Evolutionary conservation across 495 filamentous ascomycete genomes (phyloP).

Genomic region (Talaromyces ruber): DNA sequence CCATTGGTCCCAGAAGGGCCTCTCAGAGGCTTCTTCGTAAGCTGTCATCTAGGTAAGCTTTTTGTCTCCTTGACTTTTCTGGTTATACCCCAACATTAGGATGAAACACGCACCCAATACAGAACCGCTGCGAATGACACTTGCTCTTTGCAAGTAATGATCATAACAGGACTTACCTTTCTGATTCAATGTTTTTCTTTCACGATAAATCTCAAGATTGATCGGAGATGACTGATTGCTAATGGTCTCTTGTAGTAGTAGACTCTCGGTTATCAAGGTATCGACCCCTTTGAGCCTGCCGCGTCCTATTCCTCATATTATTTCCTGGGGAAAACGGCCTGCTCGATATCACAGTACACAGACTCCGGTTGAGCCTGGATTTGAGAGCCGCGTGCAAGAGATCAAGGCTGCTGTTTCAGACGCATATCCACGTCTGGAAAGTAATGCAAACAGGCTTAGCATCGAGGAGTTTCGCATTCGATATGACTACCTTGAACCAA

Average conservation of each 20-base stretch:
- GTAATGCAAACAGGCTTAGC: slow-evolving; percentile 22
- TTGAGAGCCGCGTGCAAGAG: slow-evolving; percentile 42
- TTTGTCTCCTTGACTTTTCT: slow-evolving; percentile 7
- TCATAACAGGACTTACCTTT: slow-evolving; percentile 22
- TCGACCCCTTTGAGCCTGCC: background rate
- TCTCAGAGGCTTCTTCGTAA: slow-evolving; percentile 16
- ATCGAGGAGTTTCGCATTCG: slow-evolving; percentile 28
- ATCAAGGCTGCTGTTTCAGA: slow-evolving; percentile 33
- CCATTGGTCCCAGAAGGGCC: slow-evolving; percentile 27
- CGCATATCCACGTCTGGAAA: slow-evolving; percentile 42
- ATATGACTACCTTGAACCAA: slow-evolving; percentile 29
- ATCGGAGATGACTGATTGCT: background rate
- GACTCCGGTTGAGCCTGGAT: slow-evolving; percentile 27
- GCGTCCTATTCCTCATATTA: background rate
- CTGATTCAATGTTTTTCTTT: slow-evolving; percentile 10
- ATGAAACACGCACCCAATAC: slow-evolving; percentile 43
- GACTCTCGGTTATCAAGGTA: background rate
- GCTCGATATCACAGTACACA: slow-evolving; percentile 18
- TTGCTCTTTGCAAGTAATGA: slow-evolving; percentile 32
- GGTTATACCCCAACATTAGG: slow-evolving; percentile 18
- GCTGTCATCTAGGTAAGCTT: slow-evolving; percentile 22
- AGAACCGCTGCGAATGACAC: slow-evolving; percentile 98
- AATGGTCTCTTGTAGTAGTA: background rate
- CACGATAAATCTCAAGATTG: background rate
- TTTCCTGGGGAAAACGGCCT: slow-evolving; percentile 1